phyloP scores from a whole-genome alignment of 1,284 basidiomycete species.

The Cutaneotrichosporon dermatis region DNA sequence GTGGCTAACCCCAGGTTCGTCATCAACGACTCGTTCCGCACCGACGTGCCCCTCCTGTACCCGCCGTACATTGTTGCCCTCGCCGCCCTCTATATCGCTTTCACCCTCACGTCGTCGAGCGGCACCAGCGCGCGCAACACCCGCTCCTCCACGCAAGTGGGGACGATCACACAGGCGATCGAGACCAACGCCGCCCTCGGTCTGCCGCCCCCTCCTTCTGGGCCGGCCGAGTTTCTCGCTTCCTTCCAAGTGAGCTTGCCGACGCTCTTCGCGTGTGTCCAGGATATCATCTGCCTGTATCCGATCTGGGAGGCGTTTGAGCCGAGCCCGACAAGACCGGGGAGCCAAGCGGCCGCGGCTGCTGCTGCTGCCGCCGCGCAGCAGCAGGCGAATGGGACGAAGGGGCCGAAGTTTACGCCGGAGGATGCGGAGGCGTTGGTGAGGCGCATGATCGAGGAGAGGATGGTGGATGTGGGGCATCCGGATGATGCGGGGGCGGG shows the following conservation, averaged over 20 bases:
- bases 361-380: constrained; percentile 24
- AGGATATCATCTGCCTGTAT: constrained; percentile 87
- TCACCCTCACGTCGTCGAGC: constrained; percentile 49
- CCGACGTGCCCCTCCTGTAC: constrained; percentile 81
- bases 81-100: constrained; percentile 79
- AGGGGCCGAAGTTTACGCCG: constrained; percentile 33
- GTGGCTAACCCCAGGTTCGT: constrained; percentile 65
- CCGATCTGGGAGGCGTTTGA: constrained; percentile 74
- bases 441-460: constrained; percentile 63
- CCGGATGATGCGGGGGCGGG: constrained; percentile 43
- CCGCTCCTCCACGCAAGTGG: constrained; percentile 43
- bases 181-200: constrained; percentile 37
- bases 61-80: constrained; percentile 92
- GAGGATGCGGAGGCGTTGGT: constrained; percentile 52
- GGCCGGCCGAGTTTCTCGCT: constrained; percentile 64
- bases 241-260: constrained; percentile 78
- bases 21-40: constrained; percentile 92
- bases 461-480: constrained; percentile 60
- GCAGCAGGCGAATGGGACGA: constrained; percentile 20
- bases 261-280: constrained; percentile 76
- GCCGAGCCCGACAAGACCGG: constrained; percentile 21
- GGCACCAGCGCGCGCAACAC: constrained; percentile 36
- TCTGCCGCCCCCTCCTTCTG: constrained; percentile 31
- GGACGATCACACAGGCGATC: constrained; percentile 51
- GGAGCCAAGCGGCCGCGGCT: not conserved